These are phyloP conservation scores for Dictyostelium citrinum DNA, from an alignment of 78 protist genomes.

Conservation along the genomic window DNA sequence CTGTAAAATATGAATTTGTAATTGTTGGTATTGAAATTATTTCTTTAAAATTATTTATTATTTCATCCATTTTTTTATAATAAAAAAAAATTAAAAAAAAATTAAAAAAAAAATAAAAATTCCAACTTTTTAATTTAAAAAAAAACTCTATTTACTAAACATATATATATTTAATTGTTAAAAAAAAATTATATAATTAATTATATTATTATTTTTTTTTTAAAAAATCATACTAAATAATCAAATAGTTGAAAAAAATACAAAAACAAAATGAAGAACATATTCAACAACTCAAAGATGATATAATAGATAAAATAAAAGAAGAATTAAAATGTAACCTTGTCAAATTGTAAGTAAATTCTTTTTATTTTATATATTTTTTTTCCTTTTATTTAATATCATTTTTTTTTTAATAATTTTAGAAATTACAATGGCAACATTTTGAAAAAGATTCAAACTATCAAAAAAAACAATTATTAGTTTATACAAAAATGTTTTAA, in stretches of 20 bases:
- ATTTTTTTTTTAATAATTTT: background rate
- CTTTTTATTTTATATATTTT: background rate
- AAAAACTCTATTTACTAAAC: too few species aligned
- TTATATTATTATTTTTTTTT: too few species aligned
- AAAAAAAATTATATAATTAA: too few species aligned
- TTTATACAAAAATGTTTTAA: too few species aligned
- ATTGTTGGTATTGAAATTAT: conserved; percentile 27
- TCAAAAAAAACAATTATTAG: background rate
- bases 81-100: too few species aligned
- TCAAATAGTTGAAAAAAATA: background rate
- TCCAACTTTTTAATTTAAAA: too few species aligned
- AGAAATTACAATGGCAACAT: background rate
- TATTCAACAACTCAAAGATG: background rate
- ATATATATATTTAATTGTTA: too few species aligned
- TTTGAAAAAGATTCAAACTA: background rate
- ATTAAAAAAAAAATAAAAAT: too few species aligned
- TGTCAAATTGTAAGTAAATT: background rate
- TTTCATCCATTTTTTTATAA: background rate
- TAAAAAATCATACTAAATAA: background rate
- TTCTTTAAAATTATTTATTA: conserved; percentile 1
- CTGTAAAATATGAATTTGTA: background rate
- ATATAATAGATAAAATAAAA: background rate
- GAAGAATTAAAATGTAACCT: background rate
- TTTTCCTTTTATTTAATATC: too few species aligned
- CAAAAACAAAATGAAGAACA: background rate